Evolutionary conservation across 371 early-diverging fungal species (phyloP), one percentile per base, ranked within the genome.

Genomic region (Apophysomyces trapeziformis): DNA sequence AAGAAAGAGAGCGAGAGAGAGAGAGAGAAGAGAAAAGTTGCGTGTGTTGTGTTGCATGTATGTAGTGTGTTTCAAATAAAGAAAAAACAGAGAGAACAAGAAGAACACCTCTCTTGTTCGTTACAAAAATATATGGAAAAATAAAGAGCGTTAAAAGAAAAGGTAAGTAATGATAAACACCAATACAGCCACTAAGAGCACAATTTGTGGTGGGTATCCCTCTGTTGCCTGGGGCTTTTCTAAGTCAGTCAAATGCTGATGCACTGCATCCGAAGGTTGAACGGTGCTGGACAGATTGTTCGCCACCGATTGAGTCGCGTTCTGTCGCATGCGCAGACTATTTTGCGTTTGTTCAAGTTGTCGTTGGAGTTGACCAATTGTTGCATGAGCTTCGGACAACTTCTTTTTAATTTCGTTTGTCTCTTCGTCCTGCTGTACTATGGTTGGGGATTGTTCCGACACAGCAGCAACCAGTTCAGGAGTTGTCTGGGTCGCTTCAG

Each of bases 201-300:
- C 79, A 26, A 82, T 78, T 45, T 77, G 80, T 16, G 77, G 66
- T 37, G 83, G 85, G 58, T 83, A 85, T 6, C 86, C 85, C 58
- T 85, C 86, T 35, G 74, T 65, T 21, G 74, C 68, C n/a, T 74
- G 72, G 35, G 75, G 79, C 58, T 81, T 80, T 69, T 84, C 75
- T 37, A 84, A 68, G 21, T 79, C 78, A n/a, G 86, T 83, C 47
- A 86, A 73, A 69, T 83, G 82, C 58, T 83, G 84, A 66, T 83
- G 84, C 32, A 80, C 81, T 12, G 84, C 81, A 64, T 83, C 84
- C 45, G 71, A 68, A 14, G 83, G 76, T 47, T 78, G 76, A 7
- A 76, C 77, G 8, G 71, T 78, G 14, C 76, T 46, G 2, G 79
- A 67, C 37, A 77, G 63, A 54, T 72, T 79, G 64, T 68, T 21